Conservation (phyloP, 345 rosid genomes). For the Eucalyptus shirleyi region DNA sequence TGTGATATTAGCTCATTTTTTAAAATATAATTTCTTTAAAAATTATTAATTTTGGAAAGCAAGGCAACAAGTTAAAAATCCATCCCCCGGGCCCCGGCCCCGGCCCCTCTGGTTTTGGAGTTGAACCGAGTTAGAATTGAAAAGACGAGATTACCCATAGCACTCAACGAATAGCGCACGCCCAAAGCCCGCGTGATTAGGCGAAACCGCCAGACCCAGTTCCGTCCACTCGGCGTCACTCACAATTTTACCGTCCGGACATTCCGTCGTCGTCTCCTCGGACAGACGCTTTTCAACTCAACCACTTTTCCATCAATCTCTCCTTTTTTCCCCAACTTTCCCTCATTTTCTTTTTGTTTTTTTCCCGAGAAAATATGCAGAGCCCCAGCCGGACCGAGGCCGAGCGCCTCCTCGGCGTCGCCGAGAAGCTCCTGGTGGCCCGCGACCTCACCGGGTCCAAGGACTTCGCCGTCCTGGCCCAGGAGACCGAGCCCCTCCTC, state of each 20-base stretch:
- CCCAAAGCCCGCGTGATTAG: background rate
- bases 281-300: background rate
- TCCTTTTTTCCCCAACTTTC: background rate
- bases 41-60: background rate
- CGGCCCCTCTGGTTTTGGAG: background rate
- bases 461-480: slow-evolving; percentile 77
- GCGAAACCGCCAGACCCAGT: background rate
- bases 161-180: background rate
- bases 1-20: background rate
- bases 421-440: slow-evolving; percentile 59
- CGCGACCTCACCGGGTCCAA: slow-evolving; percentile 60
- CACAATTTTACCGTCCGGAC: background rate
- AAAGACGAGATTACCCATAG: background rate
- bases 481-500: slow-evolving; percentile 70
- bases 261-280: background rate
- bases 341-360: background rate
- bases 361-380: slow-evolving; percentile 22
- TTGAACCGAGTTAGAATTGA: background rate
- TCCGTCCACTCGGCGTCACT: background rate
- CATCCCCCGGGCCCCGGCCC: background rate
- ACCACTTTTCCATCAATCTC: background rate
- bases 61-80: background rate
- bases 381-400: slow-evolving; percentile 47
- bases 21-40: background rate
- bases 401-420: slow-evolving; percentile 74